These are phyloP conservation scores for Botrytis squamosa DNA, from an alignment of 2,329 filamentous ascomycete genomes.

Conservation along the genomic window DNA sequence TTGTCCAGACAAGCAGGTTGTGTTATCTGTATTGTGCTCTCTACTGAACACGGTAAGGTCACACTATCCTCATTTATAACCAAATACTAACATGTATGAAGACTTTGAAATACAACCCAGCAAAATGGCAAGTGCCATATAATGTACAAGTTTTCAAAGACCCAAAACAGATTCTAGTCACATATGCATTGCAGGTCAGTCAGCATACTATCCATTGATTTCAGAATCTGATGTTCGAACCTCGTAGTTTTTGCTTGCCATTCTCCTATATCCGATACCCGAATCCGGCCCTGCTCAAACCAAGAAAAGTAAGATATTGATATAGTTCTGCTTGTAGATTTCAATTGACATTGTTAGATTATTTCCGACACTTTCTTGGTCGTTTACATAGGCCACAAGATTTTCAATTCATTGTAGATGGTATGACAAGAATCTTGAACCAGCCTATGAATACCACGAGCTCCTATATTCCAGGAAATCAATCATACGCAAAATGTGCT, in stretches of 20 bases:
- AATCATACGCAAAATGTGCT: conserved; percentile 76
- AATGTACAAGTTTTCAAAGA: conserved; percentile 91
- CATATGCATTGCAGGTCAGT: conserved; percentile 69
- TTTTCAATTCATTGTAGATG: conserved; percentile 95
- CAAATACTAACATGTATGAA: conserved; percentile 40
- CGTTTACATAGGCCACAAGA: conserved; percentile 90
- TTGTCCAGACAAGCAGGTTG: conserved; percentile 85
- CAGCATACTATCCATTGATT: background rate
- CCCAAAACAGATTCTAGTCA: conserved; percentile 84
- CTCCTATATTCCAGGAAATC: conserved; percentile 83
- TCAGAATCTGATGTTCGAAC: conserved; percentile 17
- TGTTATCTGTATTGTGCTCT: conserved; percentile 87
- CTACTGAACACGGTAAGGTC: conserved; percentile 80
- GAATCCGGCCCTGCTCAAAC: conserved; percentile 64
- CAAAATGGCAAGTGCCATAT: conserved; percentile 90
- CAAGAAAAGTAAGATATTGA: conserved; percentile 58
- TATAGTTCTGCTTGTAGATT: background rate
- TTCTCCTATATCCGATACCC: conserved; percentile 84
- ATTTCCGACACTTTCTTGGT: conserved; percentile 79
- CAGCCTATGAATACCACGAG: conserved; percentile 87
- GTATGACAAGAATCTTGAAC: conserved; percentile 88
- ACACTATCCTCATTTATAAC: conserved; percentile 17
- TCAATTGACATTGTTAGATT: conserved; percentile 49
- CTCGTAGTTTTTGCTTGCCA: conserved; percentile 73
- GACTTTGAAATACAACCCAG: conserved; percentile 94